These are phyloP conservation scores for Ascochyta koolunga DNA, from an alignment of 2,329 filamentous ascomycete species.

Conservation along the genomic window DNA sequence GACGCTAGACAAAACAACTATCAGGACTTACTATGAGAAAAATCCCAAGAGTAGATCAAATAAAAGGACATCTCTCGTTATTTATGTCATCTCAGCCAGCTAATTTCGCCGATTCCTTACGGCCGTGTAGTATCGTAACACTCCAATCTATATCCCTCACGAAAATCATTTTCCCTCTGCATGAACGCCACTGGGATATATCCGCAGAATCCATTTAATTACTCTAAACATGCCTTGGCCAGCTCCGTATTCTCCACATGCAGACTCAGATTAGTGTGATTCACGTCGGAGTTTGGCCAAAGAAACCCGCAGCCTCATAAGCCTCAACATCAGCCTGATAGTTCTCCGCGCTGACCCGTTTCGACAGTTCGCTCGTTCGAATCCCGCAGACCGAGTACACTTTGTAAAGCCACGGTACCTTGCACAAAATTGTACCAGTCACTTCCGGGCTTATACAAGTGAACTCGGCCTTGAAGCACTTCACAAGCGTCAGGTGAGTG, in stretches of 20 bases:
- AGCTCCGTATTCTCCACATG: no score
- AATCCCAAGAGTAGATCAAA: no score
- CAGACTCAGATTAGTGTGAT: no score
- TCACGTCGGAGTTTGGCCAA: no score
- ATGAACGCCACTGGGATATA: no score
- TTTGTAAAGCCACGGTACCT: neutral
- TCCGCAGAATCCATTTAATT: no score
- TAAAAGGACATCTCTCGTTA: neutral
- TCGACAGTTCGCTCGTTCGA: neutral
- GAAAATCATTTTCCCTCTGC: no score
- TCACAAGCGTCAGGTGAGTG: neutral
- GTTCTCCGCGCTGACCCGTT: neutral
- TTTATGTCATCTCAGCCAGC: neutral
- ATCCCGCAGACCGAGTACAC: neutral
- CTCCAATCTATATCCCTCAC: neutral
- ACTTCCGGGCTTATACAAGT: neutral
- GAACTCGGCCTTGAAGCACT: neutral
- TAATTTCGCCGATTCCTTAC: neutral
- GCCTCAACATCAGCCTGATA: neutral
- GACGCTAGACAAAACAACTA: no score
- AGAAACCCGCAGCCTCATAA: no score
- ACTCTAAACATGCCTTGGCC: no score
- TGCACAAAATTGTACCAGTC: neutral
- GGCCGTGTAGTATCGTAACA: neutral
- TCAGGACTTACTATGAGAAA: no score